A percentile compares a stretch with the other conserved stretches of the same genome.
phyloP scores from a whole-genome alignment of 2,329 filamentous ascomycete genomes.

The Stylonectria norvegica region DNA sequence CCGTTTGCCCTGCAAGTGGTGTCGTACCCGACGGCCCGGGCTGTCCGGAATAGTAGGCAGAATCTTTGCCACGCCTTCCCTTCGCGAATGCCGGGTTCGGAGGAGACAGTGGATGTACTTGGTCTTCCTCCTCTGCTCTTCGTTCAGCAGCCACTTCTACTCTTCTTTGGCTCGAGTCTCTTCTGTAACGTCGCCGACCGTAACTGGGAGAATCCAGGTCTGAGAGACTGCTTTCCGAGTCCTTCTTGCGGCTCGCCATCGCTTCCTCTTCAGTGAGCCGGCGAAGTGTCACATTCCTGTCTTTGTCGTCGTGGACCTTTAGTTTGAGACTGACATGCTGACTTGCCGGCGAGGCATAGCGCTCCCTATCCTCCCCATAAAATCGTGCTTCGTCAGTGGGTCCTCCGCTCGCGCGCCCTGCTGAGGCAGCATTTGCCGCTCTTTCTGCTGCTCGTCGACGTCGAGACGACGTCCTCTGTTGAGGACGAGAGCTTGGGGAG shows the following conservation, averaged over 20 bases:
- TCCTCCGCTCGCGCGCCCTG: slow-evolving; percentile 46
- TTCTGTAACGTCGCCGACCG: slow-evolving; percentile 48
- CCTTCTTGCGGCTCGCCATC: slow-evolving; percentile 41
- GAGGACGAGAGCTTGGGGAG: slow-evolving; percentile 34
- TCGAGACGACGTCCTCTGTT: slow-evolving; percentile 46
- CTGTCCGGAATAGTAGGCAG: slow-evolving; percentile 58
- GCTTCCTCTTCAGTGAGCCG: slow-evolving; percentile 60
- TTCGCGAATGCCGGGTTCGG: slow-evolving; percentile 56
- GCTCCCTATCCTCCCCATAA: slow-evolving; percentile 33
- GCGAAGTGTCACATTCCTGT: slow-evolving; percentile 59
- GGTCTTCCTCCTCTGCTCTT: slow-evolving; percentile 37
- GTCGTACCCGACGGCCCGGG: slow-evolving; percentile 32
- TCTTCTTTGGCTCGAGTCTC: slow-evolving; percentile 48
- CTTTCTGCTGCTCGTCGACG: slow-evolving; percentile 42
- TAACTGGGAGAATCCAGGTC: slow-evolving; percentile 51
- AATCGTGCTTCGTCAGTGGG: slow-evolving; percentile 43
- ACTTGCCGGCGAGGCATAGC: slow-evolving; percentile 41
- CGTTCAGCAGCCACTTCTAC: slow-evolving; percentile 47
- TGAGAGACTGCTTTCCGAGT: slow-evolving; percentile 51
- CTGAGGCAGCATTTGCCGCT: slow-evolving; percentile 46
- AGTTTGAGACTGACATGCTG: slow-evolving; percentile 56
- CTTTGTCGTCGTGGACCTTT: slow-evolving; percentile 57
- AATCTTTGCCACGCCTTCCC: slow-evolving; percentile 53
- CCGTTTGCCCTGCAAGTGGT: slow-evolving; percentile 38
- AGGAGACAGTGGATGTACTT: slow-evolving; percentile 48